Conservation (phyloP, 2,329 filamentous ascomycete genomes). For the Ampelomyces quisqualis region DNA sequence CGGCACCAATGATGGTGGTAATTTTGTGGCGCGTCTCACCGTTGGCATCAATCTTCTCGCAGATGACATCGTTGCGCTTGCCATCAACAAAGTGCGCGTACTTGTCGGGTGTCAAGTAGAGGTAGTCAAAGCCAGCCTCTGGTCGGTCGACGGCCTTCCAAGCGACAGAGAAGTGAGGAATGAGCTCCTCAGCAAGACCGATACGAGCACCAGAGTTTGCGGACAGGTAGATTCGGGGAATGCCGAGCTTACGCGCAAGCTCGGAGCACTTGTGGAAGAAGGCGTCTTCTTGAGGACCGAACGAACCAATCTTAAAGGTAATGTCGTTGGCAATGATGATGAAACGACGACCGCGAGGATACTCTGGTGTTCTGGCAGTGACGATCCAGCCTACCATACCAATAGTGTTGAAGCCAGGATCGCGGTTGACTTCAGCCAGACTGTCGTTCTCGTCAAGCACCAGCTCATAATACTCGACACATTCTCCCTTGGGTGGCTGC, state of each 20-base stretch:
- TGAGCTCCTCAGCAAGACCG: constrained; percentile 93
- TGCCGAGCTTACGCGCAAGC: constrained; percentile 87
- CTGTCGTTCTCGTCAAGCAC: constrained; percentile 93
- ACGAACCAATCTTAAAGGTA: constrained; percentile 97
- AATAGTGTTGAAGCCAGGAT: constrained; percentile 91
- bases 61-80: constrained; percentile 75
- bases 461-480: constrained; percentile 90
- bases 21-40: constrained; percentile 94
- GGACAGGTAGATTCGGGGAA: constrained; percentile 95
- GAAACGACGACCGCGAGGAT: constrained; percentile 87
- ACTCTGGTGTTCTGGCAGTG: constrained; percentile 92
- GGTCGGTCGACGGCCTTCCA: constrained; percentile 86
- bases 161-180: constrained; percentile 94
- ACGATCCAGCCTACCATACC: constrained; percentile 99
- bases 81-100: constrained; percentile 84
- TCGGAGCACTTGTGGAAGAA: constrained; percentile 99
- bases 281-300: constrained; percentile 92
- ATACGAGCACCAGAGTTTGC: constrained; percentile 98
- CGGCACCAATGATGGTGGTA: constrained; percentile 85
- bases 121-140: constrained; percentile 91
- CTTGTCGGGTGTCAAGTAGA: constrained; percentile 84
- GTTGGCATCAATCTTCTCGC: constrained; percentile 80
- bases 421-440: constrained; percentile 87
- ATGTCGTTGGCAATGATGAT: constrained; percentile 99
- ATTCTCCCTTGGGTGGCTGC: constrained; percentile 83